A percentile compares a stretch with the other conserved stretches of the same genome.
phyloP scores from a whole-genome alignment of 441 rosid genomes.

The Brassica hybrid region DNA sequence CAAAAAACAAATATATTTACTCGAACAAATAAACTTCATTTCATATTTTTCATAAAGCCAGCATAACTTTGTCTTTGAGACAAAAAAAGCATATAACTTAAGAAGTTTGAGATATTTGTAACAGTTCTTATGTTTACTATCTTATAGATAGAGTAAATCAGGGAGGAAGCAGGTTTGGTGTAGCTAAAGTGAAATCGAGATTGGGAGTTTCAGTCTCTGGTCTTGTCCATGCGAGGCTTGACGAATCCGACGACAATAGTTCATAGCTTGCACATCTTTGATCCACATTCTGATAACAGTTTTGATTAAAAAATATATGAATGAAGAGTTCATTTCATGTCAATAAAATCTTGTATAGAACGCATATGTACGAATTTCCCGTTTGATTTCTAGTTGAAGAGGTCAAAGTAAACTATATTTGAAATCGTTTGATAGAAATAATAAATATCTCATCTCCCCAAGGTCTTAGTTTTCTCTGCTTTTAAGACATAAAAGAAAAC shows the following conservation, averaged over 20 bases:
- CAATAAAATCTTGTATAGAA: neutral
- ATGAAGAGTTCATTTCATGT: neutral
- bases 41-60: conserved; percentile 3
- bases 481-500: conserved; percentile 26
- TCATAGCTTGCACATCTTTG: conserved; percentile 35
- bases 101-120: neutral
- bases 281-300: conserved; percentile 18
- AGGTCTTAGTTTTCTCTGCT: conserved; percentile 33
- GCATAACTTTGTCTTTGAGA: neutral
- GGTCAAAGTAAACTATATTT: neutral
- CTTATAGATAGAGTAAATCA: neutral
- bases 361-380: neutral
- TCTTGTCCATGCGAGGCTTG: conserved; percentile 40
- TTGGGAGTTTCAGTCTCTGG: conserved; percentile 32
- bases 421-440: neutral
- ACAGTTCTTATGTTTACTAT: neutral
- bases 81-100: neutral
- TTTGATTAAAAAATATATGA: neutral
- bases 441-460: neutral
- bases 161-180: conserved; percentile 12
- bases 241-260: conserved; percentile 36
- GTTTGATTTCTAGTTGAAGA: neutral
- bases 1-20: neutral
- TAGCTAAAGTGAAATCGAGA: conserved; percentile 43
- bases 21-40: neutral